Evolutionary conservation across 2,329 filamentous ascomycete species (phyloP).

Genomic region (Colletotrichum salicis): DNA sequence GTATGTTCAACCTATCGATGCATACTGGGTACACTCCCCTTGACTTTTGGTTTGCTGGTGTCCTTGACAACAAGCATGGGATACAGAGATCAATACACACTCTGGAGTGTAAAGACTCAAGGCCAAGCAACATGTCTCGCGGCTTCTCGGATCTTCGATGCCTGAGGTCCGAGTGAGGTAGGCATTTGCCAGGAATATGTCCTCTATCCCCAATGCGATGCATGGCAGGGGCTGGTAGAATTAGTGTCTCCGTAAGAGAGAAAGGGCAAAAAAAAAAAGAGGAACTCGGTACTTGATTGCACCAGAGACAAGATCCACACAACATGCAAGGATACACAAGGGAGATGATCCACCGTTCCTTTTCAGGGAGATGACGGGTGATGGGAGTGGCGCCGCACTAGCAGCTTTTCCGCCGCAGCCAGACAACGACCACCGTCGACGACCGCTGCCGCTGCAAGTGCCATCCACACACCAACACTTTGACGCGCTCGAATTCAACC

Average conservation of each 20-base stretch:
- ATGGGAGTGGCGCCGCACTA: constrained; percentile 37
- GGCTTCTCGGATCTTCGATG: constrained; percentile 17
- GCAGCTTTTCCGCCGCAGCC: constrained; percentile 34
- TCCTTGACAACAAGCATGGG: background rate
- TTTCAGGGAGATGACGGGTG: constrained; percentile 38
- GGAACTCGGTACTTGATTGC: constrained; percentile 36
- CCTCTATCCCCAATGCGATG: constrained; percentile 18
- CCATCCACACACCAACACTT: constrained; percentile 17
- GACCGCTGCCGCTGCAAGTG: background rate
- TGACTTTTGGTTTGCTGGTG: background rate
- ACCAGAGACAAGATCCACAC: constrained; percentile 18
- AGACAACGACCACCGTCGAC: constrained; percentile 17
- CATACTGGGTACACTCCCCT: background rate
- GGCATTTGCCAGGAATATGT: background rate
- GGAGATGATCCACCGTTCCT: constrained; percentile 33
- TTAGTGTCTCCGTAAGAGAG: background rate
- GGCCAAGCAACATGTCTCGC: constrained; percentile 23
- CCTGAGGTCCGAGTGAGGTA: constrained; percentile 20
- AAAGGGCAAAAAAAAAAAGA: constrained; percentile 14
- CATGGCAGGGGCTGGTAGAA: background rate
- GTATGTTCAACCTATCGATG: background rate
- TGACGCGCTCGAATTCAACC: constrained; percentile 3
- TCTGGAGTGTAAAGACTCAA: constrained; percentile 2
- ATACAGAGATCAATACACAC: background rate
- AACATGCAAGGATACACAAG: constrained; percentile 22